These are phyloP conservation scores for Annulohypoxylon stygium DNA, from an alignment of 495 filamentous ascomycete species.

Conservation along the genomic window DNA sequence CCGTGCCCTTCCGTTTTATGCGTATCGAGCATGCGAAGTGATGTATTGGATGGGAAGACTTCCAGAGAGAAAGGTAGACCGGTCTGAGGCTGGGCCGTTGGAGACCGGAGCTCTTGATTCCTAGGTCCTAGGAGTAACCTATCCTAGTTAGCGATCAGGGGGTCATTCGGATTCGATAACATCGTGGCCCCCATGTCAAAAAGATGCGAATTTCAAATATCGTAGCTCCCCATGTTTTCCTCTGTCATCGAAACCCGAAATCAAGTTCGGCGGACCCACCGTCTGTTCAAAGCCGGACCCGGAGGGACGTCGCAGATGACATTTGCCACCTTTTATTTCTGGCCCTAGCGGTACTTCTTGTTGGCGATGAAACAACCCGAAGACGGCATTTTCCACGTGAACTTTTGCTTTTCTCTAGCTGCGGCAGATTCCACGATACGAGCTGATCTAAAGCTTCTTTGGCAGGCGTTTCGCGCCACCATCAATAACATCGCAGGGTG, in stretches of 20 bases:
- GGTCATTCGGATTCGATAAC: conserved; percentile 9
- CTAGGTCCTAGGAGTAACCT: not conserved
- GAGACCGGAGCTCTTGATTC: not conserved
- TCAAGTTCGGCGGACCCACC: conserved; percentile 1
- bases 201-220: conserved; percentile 14
- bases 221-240: not conserved
- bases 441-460: not conserved
- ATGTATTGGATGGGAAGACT: conserved; percentile 1
- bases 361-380: not conserved
- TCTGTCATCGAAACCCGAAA: conserved; percentile 8
- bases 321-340: not conserved
- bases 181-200: not conserved
- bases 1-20: not conserved
- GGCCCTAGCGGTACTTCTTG: not conserved
- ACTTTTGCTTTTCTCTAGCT: not conserved
- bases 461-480: not conserved
- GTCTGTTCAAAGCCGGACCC: conserved; percentile 9
- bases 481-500: not conserved
- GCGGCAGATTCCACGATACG: conserved; percentile 4
- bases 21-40: not conserved
- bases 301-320: not conserved
- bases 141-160: conserved; percentile 6
- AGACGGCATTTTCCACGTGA: not conserved
- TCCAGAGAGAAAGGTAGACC: not conserved
- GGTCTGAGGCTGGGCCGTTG: not conserved